Percentiles rank a stretch among this genome's conserved stretches.
phyloP scores from a whole-genome alignment of 139 green algal genomes.

The Chlamydomonas incerta region DNA sequence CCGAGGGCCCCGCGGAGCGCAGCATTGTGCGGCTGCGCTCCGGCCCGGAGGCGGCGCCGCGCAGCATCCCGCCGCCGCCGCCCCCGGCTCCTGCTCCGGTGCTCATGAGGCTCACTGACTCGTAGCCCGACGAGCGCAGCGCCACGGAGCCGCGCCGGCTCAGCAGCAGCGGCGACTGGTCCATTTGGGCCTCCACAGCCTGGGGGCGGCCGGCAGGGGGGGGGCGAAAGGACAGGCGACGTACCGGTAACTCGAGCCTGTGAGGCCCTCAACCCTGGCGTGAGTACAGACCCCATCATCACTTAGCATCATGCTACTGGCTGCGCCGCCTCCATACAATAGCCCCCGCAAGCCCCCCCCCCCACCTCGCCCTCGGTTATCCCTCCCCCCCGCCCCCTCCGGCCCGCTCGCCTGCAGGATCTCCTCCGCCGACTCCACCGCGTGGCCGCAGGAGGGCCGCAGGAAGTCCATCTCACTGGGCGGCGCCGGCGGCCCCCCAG shows the following conservation, averaged over 20 bases:
- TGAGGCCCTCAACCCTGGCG: too few species aligned
- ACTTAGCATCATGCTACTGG: too few species aligned
- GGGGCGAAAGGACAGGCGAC: too few species aligned
- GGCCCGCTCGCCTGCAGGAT: constrained; percentile 13
- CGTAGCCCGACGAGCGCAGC: not conserved
- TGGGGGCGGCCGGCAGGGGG: not conserved
- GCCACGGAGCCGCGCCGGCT: constrained; percentile 16
- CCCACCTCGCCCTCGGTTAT: not conserved
- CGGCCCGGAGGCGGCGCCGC: not conserved
- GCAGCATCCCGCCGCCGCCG: not conserved
- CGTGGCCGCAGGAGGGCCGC: not conserved
- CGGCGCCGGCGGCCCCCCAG: too few species aligned
- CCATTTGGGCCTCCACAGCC: constrained; percentile 33
- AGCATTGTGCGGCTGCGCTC: too few species aligned
- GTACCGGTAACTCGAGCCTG: too few species aligned
- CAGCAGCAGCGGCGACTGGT: constrained; percentile 35
- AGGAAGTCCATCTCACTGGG: not conserved
- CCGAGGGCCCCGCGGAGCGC: too few species aligned
- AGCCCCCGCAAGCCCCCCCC: not conserved
- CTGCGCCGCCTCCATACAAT: too few species aligned
- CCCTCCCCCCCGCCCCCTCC: too few species aligned
- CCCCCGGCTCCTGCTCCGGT: not conserved
- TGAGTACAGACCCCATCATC: not conserved
- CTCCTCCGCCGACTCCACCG: constrained; percentile 32
- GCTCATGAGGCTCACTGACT: not conserved